These are phyloP conservation scores for Hanseniaspora singularis DNA, from an alignment of 805 yeast species.

Conservation along the genomic window DNA sequence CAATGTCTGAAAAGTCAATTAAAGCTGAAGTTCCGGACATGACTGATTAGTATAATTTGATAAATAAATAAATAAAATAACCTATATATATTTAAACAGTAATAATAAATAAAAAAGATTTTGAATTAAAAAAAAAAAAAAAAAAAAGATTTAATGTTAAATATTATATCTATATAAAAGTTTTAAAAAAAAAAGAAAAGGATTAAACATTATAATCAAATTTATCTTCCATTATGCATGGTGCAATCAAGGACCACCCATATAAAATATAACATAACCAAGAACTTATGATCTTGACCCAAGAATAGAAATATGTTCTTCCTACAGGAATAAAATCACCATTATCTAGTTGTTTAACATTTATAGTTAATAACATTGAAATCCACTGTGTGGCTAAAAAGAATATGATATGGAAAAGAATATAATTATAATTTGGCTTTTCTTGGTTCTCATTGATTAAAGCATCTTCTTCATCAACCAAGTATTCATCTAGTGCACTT, in stretches of 20 bases:
- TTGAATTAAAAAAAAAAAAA: conserved; percentile 12
- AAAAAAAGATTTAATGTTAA: conserved; percentile 64
- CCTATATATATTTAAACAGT: too few relatives aligned
- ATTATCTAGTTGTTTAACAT: conserved; percentile 68
- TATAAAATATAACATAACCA: conserved; percentile 83
- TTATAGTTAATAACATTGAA: conserved; percentile 83
- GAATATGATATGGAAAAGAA: conserved; percentile 81
- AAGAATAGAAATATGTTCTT: conserved; percentile 83
- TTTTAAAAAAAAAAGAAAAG: conserved; percentile 70
- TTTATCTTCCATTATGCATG: conserved; percentile 79
- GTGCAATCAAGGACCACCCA: conserved; percentile 86
- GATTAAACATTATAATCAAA: conserved; percentile 37
- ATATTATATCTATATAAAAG: conserved; percentile 70
- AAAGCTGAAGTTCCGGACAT: conserved; percentile 13
- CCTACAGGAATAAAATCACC: conserved; percentile 96
- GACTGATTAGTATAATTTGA: conserved; percentile 12
- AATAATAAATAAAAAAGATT: too few relatives aligned
- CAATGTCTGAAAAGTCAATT: conserved; percentile 27
- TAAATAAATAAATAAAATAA: too few relatives aligned
- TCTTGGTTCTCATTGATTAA: conserved; percentile 36
- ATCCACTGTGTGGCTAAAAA: conserved; percentile 94
- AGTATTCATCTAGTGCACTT: conserved; percentile 66
- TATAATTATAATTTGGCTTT: conserved; percentile 68
- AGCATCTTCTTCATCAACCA: conserved; percentile 29
- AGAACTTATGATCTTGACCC: conserved; percentile 86